Evolutionary conservation across 1,139 yeast genomes (phyloP).

Genomic region (Sugiyamaella neomexicana): DNA sequence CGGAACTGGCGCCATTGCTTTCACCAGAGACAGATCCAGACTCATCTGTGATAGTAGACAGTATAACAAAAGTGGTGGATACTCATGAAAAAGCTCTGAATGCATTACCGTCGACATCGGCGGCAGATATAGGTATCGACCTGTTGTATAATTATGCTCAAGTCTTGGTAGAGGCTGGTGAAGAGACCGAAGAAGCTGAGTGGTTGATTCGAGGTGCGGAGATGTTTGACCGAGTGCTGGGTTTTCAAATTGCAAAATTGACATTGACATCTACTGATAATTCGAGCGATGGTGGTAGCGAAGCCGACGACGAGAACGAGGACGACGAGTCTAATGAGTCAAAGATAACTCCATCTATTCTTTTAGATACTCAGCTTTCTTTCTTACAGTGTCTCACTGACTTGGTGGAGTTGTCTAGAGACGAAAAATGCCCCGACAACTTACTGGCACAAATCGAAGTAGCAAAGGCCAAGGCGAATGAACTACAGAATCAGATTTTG

Average conservation of each 20-base stretch:
- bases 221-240: slow-evolving; percentile 28
- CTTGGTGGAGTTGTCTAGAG: slow-evolving; percentile 15
- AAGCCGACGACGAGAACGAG: not conserved
- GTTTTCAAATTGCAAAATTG: slow-evolving; percentile 26
- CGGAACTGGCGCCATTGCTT: slow-evolving; percentile 20
- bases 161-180: slow-evolving; percentile 34
- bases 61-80: slow-evolving; percentile 22
- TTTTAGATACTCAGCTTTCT: slow-evolving; percentile 24
- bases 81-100: slow-evolving; percentile 24
- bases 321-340: slow-evolving; percentile 12
- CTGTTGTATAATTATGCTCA: slow-evolving; percentile 35
- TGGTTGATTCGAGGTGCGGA: slow-evolving; percentile 25
- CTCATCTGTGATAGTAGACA: slow-evolving; percentile 20
- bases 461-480: slow-evolving; percentile 5
- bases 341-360: slow-evolving; percentile 5
- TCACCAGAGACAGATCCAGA: slow-evolving; percentile 18
- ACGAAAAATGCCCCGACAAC: not conserved
- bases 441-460: not conserved
- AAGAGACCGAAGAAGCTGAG: slow-evolving; percentile 27
- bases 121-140: slow-evolving; percentile 24
- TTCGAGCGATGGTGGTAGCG: slow-evolving; percentile 5
- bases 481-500: slow-evolving; percentile 6
- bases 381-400: slow-evolving; percentile 22
- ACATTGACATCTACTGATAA: slow-evolving; percentile 2
- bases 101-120: slow-evolving; percentile 10